Evolutionary conservation across 2,329 filamentous ascomycete genomes (phyloP), one percentile per base, ranked within the genome.

Genomic region (Pseudogymnoascus verrucosus): DNA sequence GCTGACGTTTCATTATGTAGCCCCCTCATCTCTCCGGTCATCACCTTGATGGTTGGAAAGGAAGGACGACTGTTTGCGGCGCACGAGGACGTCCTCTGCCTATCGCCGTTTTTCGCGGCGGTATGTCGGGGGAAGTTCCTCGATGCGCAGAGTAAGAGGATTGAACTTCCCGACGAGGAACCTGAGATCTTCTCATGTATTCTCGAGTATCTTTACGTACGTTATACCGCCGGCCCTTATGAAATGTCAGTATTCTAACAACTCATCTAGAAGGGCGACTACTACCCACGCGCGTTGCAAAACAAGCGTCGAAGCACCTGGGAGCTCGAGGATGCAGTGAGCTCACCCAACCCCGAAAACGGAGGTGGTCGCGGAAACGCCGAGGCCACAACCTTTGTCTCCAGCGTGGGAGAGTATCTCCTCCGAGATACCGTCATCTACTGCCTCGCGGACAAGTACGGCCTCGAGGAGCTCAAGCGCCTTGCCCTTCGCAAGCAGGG

Each of bases 361-460:
- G 73, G 74, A 76, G 74, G 76, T 73, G 75, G 78, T 73, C 81
- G 82, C 76, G 81, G 79, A 70, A 81, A 82, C 71, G 84, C 86
- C 76, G 88, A 91, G 79, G 83, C 90, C 71, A 92, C 89, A 75
- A 87, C 96, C 72, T 90, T 87, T 75, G 85, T 95, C 74, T 80
- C 87, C 74, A 87, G 86, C 77, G 83, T 88, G 72, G 87, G 84
- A 73, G 89, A 90, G 74, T 80, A 89, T 71, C 82, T 97, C 75
- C 87, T 98, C 72, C 88, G 91, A 73, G 93, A 98, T 80, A 97
- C 93, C 23, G 91, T 90, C 75, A 84, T 98, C 74, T 98, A 97
- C 84, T 98, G 93, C 75, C 87, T 91, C 69, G 93, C 92, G 64
- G 90, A 96, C 73, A 87, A 88, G 74, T 96, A 95, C 78, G 91